Evolutionary conservation across 495 filamentous ascomycete genomes (phyloP).

Genomic region (Staphylotrichum longicolle): DNA sequence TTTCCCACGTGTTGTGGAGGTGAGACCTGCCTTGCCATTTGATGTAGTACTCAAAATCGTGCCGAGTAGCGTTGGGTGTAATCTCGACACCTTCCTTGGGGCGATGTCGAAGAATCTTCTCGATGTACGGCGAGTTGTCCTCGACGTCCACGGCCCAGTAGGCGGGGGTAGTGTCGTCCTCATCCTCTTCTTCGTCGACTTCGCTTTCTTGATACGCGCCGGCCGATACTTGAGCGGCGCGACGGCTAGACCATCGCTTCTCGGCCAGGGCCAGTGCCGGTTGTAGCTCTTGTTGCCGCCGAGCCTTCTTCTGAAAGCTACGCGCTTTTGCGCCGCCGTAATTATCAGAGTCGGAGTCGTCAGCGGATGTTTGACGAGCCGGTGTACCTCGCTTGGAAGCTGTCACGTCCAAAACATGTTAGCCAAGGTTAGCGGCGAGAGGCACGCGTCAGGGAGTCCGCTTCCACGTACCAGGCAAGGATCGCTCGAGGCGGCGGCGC

Average conservation of each 20-base stretch:
- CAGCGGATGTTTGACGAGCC: slow-evolving; percentile 54
- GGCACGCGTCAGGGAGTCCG: neutral
- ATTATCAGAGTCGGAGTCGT: slow-evolving; percentile 66
- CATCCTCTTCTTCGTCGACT: slow-evolving; percentile 65
- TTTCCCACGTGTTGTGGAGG: slow-evolving; percentile 94
- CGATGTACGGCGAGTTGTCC: slow-evolving; percentile 77
- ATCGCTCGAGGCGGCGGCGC: slow-evolving; percentile 50
- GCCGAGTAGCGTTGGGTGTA: slow-evolving; percentile 57
- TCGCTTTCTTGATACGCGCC: slow-evolving; percentile 88
- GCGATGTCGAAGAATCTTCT: slow-evolving; percentile 83
- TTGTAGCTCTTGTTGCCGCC: slow-evolving; percentile 60
- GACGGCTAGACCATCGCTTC: slow-evolving; percentile 82
- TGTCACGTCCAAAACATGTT: slow-evolving; percentile 35
- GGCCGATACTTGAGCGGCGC: slow-evolving; percentile 78
- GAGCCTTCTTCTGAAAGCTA: slow-evolving; percentile 65
- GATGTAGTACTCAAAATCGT: slow-evolving; percentile 90
- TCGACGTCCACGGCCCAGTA: slow-evolving; percentile 63
- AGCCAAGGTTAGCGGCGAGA: slow-evolving; percentile 18
- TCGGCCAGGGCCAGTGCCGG: slow-evolving; percentile 66
- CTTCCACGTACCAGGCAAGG: slow-evolving; percentile 45
- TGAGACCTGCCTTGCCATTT: slow-evolving; percentile 97
- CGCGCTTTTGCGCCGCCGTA: slow-evolving; percentile 72
- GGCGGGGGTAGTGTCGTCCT: slow-evolving; percentile 55
- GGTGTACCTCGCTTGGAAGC: slow-evolving; percentile 67
- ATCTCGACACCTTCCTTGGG: slow-evolving; percentile 65